Conservation (phyloP, 1,284 basidiomycete species). For the Trametes versicolor region DNA sequence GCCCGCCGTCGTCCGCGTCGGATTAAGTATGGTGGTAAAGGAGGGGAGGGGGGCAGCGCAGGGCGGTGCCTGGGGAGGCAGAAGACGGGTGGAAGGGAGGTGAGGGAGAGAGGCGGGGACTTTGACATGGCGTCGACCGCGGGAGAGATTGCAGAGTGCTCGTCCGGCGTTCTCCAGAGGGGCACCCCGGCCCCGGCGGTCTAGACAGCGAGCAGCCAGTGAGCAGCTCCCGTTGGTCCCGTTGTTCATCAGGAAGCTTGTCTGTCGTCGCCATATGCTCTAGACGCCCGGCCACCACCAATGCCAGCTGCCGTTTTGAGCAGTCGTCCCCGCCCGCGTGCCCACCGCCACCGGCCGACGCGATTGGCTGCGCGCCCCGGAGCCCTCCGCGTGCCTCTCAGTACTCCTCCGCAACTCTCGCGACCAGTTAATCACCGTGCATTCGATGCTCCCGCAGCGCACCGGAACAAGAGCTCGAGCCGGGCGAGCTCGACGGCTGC, state of each 20-base stretch:
- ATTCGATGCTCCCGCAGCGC: neutral
- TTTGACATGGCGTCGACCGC: slow-evolving; percentile 24
- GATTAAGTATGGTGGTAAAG: slow-evolving; percentile 28
- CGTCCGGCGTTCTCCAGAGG: slow-evolving; percentile 15
- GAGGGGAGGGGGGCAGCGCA: slow-evolving; percentile 28
- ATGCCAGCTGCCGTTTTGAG: slow-evolving; percentile 5
- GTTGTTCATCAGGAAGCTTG: slow-evolving; percentile 20
- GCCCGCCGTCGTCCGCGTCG: slow-evolving; percentile 13
- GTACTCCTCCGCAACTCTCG: neutral
- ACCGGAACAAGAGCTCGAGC: neutral
- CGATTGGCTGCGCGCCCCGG: slow-evolving; percentile 16
- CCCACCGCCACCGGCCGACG: slow-evolving; percentile 12
- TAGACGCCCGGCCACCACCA: slow-evolving; percentile 19
- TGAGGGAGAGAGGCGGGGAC: slow-evolving; percentile 7
- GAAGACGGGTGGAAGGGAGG: slow-evolving; percentile 9
- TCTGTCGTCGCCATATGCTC: slow-evolving; percentile 4
- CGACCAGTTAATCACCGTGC: slow-evolving; percentile 8
- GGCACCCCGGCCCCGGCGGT: neutral
- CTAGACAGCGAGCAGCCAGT: neutral
- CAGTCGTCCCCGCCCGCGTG: slow-evolving; percentile 2
- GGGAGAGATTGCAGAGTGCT: slow-evolving; percentile 17
- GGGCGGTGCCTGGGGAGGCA: slow-evolving; percentile 26
- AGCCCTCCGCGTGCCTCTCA: neutral
- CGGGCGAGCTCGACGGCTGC: neutral
- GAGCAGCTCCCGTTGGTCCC: neutral